Conservation (phyloP, 2,329 filamentous ascomycete genomes). For the Karstenula rhodostoma region DNA sequence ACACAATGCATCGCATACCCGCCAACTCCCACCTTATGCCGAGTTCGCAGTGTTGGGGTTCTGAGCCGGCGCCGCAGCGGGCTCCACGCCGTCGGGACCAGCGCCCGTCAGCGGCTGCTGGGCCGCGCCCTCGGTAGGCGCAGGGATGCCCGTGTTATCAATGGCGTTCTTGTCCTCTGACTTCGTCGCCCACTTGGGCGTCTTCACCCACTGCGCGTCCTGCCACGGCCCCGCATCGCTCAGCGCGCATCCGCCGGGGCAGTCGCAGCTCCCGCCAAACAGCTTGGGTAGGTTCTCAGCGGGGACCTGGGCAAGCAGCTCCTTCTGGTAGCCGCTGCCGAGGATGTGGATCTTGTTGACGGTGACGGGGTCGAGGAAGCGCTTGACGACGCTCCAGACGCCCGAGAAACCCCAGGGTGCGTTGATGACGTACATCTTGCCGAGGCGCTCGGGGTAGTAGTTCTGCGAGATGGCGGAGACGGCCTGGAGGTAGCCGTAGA, state of each 20-base stretch:
- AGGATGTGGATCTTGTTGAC: constrained; percentile 95
- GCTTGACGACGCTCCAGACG: constrained; percentile 87
- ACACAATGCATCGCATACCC: neutral
- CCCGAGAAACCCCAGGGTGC: constrained; percentile 93
- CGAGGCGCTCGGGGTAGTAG: constrained; percentile 97
- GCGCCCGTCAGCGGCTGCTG: constrained; percentile 23
- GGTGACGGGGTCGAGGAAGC: constrained; percentile 95
- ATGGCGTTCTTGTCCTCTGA: constrained; percentile 35
- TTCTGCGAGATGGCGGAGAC: constrained; percentile 94
- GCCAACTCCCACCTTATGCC: constrained; percentile 7
- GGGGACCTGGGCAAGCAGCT: constrained; percentile 84
- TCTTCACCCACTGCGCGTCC: constrained; percentile 71
- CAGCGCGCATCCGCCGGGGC: constrained; percentile 80
- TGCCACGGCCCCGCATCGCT: constrained; percentile 93
- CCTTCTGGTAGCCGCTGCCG: constrained; percentile 79
- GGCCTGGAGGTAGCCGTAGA: constrained; percentile 86
- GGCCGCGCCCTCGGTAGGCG: constrained; percentile 33
- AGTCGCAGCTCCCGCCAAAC: constrained; percentile 86
- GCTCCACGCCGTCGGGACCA: constrained; percentile 26
- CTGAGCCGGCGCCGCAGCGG: constrained; percentile 25
- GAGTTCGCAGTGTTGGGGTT: constrained; percentile 24
- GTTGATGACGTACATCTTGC: constrained; percentile 97
- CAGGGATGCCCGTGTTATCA: constrained; percentile 42
- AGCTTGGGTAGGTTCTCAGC: constrained; percentile 87
- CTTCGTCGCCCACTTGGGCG: constrained; percentile 60